Evolutionary conservation across 768 basidiomycete genomes (phyloP).

Genomic region (Agaricus bisporus): DNA sequence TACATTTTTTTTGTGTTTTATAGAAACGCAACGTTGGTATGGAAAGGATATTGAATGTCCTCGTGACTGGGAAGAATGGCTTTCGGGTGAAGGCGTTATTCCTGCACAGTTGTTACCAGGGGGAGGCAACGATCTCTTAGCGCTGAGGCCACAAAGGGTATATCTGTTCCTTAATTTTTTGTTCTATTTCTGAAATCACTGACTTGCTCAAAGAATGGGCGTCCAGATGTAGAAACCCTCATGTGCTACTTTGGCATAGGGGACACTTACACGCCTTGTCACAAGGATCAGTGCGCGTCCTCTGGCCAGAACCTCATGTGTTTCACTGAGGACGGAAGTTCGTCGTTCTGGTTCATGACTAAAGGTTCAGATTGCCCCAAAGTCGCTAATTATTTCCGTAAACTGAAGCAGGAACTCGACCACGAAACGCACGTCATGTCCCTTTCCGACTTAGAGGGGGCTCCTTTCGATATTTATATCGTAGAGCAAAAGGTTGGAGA

Average conservation of each 20-base stretch:
- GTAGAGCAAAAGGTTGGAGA: slow-evolving; percentile 73
- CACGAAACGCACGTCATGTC: slow-evolving; percentile 66
- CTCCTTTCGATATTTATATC: slow-evolving; percentile 66
- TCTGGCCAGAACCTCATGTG: slow-evolving; percentile 87
- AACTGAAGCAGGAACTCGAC: slow-evolving; percentile 55
- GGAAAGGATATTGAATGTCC: slow-evolving; percentile 79
- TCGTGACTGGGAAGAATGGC: slow-evolving; percentile 54
- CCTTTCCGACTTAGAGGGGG: slow-evolving; percentile 53
- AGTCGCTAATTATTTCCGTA: slow-evolving; percentile 55
- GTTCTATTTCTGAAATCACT: not conserved
- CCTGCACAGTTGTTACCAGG: slow-evolving; percentile 50
- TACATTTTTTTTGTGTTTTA: not conserved
- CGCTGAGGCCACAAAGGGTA: slow-evolving; percentile 48
- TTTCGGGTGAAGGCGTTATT: slow-evolving; percentile 39
- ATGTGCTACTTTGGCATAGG: slow-evolving; percentile 85
- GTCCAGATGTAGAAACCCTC: slow-evolving; percentile 55
- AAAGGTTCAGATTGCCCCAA: slow-evolving; percentile 45
- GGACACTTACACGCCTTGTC: slow-evolving; percentile 79
- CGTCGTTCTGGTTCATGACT: slow-evolving; percentile 88
- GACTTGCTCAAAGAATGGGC: slow-evolving; percentile 3
- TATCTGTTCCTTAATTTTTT: slow-evolving; percentile 13
- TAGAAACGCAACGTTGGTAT: slow-evolving; percentile 61
- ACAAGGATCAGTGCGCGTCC: slow-evolving; percentile 81
- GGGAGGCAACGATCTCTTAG: slow-evolving; percentile 50
- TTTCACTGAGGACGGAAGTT: slow-evolving; percentile 64